Evolutionary conservation across 371 early-diverging fungal species (phyloP), one percentile per base, ranked within the genome.

Genomic region (Mucor velutinosus): DNA sequence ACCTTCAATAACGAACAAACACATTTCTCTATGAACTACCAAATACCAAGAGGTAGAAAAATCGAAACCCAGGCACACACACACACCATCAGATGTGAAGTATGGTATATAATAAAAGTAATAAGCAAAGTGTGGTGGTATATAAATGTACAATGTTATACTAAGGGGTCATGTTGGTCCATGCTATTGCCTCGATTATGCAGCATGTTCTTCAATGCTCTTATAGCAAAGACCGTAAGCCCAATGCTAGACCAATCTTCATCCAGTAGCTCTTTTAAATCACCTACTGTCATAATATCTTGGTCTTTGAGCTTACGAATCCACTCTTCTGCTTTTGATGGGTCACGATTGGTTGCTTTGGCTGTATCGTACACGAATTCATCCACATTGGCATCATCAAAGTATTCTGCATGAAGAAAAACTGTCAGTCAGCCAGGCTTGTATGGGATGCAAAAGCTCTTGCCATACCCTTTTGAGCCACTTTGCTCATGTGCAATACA

Each of bases 141-240:
- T 37, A 37, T 37, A 37, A 37, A 37, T 37, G 37, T 37, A 37
- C 37, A 37, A 4, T 37, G 37, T 37, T 37, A 37, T 37, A 37
- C 37, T 37, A 37, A 37, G 37, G 37, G 37, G 0, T 37, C 37
- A 37, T 30, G 30, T 6, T 30, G 30, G 6, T 51, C 51, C 11
- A 51, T 53, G 27, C 63, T 27, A 56, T 7, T 33, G 33, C 30
- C 32, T 27, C 30, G 43, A n/a, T 43, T 56, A 2, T 56, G 58
- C 32, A 75, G 49, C 76, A 75, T 75, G 69, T 92, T 92, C 75
- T 92, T 92, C 62, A 94, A 80, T 1, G 93, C 91, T 53, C 95
- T 84, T 23, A 83, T 77, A 5, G 94, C 92, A 84, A 94, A 94
- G 4, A 95, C 94, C 5, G 95, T 94, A 65, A 95, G 76, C 7